Evolutionary conservation across 306 rosid species (phyloP), one percentile per base, ranked within the genome.

Genomic region (Rosa rugosa): DNA sequence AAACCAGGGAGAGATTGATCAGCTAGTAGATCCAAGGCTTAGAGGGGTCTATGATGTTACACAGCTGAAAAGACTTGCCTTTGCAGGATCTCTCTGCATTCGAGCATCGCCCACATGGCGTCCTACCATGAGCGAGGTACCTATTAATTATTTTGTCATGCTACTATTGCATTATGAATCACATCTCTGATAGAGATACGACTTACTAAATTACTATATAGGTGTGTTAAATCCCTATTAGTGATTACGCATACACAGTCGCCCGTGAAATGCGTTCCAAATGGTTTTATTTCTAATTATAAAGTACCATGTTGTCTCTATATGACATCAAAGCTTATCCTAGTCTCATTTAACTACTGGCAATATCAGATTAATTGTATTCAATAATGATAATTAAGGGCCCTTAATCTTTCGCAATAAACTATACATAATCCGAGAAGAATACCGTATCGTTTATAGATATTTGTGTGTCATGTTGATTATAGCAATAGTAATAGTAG

Each of bases 51-150:
- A 90, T 73, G 97, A 93, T 83, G 74, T 77, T 42, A 77, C 72
- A 1, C 88, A 91, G 78, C 79, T 87, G 78, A 81, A 88, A 75
- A 84, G 88, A 81, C 82, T 96, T 77, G 87, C 94, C 50, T 89
- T 91, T 60, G 97, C 96, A 22, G 98, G 98, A 16, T 91, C 96
- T 63, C 85, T 96, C 0, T 90, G 99, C 81, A 93, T 96, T 11
- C 65, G 97, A 44, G 91, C 97, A 56, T 87, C 94, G 57, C 81
- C 98, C 4, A 80, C 83, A 67, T 91, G 97, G 97, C 83, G 98
- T 75, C 99, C 99, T 49, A 86, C 88, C 83, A 93, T 93, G 88
- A 89, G 75, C 23, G 88, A 96, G 98, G 99, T 96, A 91, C 16
- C 46, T 78, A 63, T 27, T 66, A 18, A 27, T 11, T 13, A 23